Percentiles rank a stretch among this genome's conserved stretches.
Conservation (phyloP, 2,329 filamentous ascomycete genomes). For the Teratosphaeria nubilosa region DNA sequence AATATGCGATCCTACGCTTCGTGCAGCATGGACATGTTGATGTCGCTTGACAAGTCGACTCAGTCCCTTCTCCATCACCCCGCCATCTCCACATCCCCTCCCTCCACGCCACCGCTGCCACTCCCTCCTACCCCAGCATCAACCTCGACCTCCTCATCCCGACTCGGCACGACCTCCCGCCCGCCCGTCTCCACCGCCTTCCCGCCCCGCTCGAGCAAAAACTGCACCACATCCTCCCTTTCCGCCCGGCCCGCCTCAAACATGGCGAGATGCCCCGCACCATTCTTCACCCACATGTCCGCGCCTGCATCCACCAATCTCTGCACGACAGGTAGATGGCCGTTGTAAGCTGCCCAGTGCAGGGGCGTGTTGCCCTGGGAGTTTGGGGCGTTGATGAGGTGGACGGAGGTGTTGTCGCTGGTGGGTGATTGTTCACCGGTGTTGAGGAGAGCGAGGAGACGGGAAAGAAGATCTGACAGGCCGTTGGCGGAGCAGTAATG, state of each 20-base stretch:
- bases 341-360: slow-evolving; percentile 89
- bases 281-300: slow-evolving; percentile 67
- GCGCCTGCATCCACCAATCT: slow-evolving; percentile 66
- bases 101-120: background rate
- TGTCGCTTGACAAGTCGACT: too few species aligned
- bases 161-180: slow-evolving; percentile 1
- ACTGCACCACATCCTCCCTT: slow-evolving; percentile 39
- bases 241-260: slow-evolving; percentile 42
- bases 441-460: slow-evolving; percentile 11
- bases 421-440: background rate
- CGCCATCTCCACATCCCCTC: background rate
- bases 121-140: background rate
- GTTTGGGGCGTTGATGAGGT: slow-evolving; percentile 61
- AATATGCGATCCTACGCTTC: too few species aligned
- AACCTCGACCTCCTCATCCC: slow-evolving; percentile 6
- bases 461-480: slow-evolving; percentile 39
- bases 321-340: slow-evolving; percentile 72
- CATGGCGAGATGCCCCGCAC: slow-evolving; percentile 61
- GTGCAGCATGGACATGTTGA: too few species aligned
- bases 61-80: background rate
- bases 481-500: slow-evolving; percentile 94
- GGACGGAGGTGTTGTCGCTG: background rate
- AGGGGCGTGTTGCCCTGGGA: slow-evolving; percentile 79
- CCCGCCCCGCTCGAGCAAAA: slow-evolving; percentile 37
- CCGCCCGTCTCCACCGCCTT: slow-evolving; percentile 25